phyloP scores from a whole-genome alignment of 495 filamentous ascomycete genomes.

The Neurospora discreta region DNA sequence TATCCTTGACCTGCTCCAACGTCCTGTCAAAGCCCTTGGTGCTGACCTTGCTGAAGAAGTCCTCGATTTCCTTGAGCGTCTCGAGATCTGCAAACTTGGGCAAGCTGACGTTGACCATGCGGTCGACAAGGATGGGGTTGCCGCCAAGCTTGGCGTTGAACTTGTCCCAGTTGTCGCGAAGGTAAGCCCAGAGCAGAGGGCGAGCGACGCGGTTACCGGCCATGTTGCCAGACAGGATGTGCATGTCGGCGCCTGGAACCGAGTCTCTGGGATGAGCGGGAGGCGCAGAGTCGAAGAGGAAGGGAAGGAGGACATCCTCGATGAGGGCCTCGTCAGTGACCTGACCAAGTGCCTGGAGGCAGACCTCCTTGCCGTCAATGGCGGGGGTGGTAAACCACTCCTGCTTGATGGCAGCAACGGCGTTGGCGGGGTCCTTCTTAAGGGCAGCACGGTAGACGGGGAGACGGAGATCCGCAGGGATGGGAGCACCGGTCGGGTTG shows the following conservation, averaged over 20 bases:
- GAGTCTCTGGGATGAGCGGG: conserved; percentile 33
- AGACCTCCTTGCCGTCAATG: conserved; percentile 83
- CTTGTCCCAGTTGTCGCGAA: conserved; percentile 65
- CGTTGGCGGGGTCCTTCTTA: conserved; percentile 52
- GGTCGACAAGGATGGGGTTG: conserved; percentile 79
- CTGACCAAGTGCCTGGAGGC: conserved; percentile 64
- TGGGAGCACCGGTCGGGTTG: conserved; percentile 50
- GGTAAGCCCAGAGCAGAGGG: conserved; percentile 66
- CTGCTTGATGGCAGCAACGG: conserved; percentile 58
- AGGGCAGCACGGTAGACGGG: conserved; percentile 74
- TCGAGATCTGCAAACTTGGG: conserved; percentile 61
- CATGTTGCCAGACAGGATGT: conserved; percentile 62
- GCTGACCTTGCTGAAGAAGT: conserved; percentile 76
- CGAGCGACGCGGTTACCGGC: conserved; percentile 60
- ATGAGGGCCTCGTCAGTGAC: conserved; percentile 58
- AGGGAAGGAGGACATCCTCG: conserved; percentile 59
- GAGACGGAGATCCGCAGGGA: conserved; percentile 69
- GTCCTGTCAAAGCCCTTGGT: conserved; percentile 70
- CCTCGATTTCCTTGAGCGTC: conserved; percentile 63
- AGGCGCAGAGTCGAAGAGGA: conserved; percentile 66
- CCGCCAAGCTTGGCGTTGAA: conserved; percentile 54
- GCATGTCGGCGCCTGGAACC: conserved; percentile 60
- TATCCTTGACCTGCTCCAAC: conserved; percentile 68
- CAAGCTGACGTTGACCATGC: conserved; percentile 68
- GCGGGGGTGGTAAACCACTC: conserved; percentile 73